Conservation (phyloP, 139 green algal species). For the Bryopsis sp. region DNA sequence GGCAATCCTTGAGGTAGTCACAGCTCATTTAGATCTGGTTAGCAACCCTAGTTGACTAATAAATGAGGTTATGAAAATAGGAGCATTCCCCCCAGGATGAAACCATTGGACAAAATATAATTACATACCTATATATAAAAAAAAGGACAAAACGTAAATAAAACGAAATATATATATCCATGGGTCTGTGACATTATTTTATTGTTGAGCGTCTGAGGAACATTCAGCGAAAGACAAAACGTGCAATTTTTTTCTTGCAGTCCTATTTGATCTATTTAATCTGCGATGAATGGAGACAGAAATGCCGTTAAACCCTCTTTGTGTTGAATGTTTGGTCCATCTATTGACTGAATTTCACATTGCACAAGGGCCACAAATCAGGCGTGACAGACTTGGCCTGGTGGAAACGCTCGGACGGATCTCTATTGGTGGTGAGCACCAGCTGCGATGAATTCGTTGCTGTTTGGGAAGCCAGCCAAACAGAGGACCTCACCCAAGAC, state of each 20-base stretch:
- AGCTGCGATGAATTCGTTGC: conserved; percentile 34
- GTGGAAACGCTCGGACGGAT: neutral
- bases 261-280: neutral
- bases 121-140: too few species aligned
- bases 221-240: neutral
- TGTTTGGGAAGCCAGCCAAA: conserved; percentile 34
- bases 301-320: neutral
- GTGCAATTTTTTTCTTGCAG: neutral
- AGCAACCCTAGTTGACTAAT: too few species aligned
- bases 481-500: conserved; percentile 11
- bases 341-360: neutral
- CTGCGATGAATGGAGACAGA: conserved; percentile 1
- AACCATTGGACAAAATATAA: too few species aligned
- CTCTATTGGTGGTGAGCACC: conserved; percentile 42
- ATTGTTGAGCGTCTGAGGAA: neutral
- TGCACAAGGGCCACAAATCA: neutral
- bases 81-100: too few species aligned
- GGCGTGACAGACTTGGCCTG: conserved; percentile 4
- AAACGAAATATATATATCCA: too few species aligned
- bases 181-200: neutral
- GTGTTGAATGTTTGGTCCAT: too few species aligned
- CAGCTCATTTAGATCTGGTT: too few species aligned
- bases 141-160: too few species aligned
- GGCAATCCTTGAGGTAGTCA: too few species aligned
- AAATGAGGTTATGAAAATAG: too few species aligned